Conservation (phyloP, 2,329 filamentous ascomycete genomes). For the Didymella exigua region DNA sequence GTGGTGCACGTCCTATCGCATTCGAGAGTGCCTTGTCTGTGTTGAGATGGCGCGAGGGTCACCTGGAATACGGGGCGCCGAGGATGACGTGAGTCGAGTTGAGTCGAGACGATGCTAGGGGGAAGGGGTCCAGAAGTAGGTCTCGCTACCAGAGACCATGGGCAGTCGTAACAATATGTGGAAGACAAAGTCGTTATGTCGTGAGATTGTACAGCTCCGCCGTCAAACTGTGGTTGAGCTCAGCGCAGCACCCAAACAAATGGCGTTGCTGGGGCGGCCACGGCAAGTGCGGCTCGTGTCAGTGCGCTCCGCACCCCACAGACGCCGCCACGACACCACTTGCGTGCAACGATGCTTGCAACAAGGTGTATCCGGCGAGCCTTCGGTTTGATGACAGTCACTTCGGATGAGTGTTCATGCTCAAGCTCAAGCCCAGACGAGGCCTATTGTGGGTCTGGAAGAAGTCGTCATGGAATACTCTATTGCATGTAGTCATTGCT, state of each 20-base stretch:
- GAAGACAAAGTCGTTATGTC: not conserved
- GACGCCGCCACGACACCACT: not conserved
- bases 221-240: slow-evolving; percentile 3
- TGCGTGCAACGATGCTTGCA: not conserved
- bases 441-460: not conserved
- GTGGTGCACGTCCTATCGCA: slow-evolving; percentile 2
- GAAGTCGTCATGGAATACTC: not conserved
- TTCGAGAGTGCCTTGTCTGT: not conserved
- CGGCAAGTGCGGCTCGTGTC: not conserved
- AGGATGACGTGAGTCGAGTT: not conserved
- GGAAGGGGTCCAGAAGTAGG: not conserved
- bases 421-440: not conserved
- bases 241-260: slow-evolving; percentile 5
- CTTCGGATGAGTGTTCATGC: not conserved
- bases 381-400: not conserved
- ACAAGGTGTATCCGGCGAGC: not conserved
- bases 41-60: not conserved
- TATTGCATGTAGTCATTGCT: not conserved
- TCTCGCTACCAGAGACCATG: not conserved
- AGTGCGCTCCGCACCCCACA: not conserved
- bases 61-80: slow-evolving; percentile 2
- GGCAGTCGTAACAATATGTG: slow-evolving; percentile 1
- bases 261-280: slow-evolving; percentile 7
- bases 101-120: not conserved
- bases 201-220: slow-evolving; percentile 1